A percentile compares a stretch with the other conserved stretches of the same genome.
These are phyloP conservation scores for Gleditsia sinensis DNA, from an alignment of 306 rosid species.

Conservation along the genomic window DNA sequence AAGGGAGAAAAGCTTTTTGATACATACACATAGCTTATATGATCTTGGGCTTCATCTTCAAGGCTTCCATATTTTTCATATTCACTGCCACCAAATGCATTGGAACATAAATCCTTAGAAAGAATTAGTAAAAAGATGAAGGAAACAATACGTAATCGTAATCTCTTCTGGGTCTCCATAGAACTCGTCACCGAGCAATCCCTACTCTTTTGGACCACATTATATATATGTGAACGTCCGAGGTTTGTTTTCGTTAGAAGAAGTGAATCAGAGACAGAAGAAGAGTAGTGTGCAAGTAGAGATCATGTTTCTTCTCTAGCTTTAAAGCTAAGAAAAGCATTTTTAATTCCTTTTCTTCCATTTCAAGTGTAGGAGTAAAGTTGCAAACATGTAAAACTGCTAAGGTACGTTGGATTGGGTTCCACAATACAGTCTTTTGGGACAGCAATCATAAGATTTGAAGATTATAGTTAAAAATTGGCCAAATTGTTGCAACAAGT, in stretches of 20 bases:
- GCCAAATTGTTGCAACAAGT: too few species aligned
- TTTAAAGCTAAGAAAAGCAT: conserved; percentile 76
- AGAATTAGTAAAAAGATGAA: conserved; percentile 42
- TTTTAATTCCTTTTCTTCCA: conserved; percentile 19
- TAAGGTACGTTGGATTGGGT: conserved; percentile 43
- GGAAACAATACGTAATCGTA: conserved; percentile 26
- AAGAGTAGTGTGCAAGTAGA: conserved; percentile 51
- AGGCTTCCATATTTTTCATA: conserved; percentile 42
- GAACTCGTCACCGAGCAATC: conserved; percentile 36
- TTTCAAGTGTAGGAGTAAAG: conserved; percentile 56
- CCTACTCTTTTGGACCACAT: conserved; percentile 32
- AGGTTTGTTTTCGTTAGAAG: conserved; percentile 7
- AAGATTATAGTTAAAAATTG: too few species aligned
- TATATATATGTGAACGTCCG: conserved; percentile 44
- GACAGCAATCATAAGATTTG: too few species aligned
- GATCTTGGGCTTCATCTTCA: conserved; percentile 42
- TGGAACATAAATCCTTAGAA: conserved; percentile 33
- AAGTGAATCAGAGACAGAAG: not conserved
- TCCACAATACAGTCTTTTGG: too few species aligned
- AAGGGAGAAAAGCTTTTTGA: not conserved
- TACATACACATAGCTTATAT: conserved; percentile 46
- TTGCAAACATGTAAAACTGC: conserved; percentile 33
- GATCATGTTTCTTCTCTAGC: conserved; percentile 46
- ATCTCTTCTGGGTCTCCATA: conserved; percentile 50
- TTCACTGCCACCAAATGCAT: conserved; percentile 41